phyloP scores from a whole-genome alignment of 352 stramenopile genomes.

The Phytophthora chlamydospora region DNA sequence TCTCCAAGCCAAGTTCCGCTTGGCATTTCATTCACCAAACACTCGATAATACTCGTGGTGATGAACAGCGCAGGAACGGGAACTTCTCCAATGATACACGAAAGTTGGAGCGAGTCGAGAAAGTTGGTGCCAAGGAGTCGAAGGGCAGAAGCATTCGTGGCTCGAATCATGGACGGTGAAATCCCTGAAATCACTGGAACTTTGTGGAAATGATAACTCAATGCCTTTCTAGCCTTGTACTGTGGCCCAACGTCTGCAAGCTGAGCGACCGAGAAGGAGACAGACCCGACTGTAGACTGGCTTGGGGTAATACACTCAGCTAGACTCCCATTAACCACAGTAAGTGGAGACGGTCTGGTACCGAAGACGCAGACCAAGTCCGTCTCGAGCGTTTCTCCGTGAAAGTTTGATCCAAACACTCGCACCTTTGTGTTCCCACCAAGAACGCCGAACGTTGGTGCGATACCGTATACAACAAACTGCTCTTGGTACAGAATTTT shows the following conservation, averaged over 20 bases:
- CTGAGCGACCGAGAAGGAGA: conserved; percentile 32
- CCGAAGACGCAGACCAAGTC: conserved; percentile 50
- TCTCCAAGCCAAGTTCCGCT: conserved; percentile 10
- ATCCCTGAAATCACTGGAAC: conserved; percentile 19
- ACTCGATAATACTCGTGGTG: conserved; percentile 33
- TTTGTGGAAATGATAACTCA: conserved; percentile 31
- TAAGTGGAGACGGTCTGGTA: conserved; percentile 14
- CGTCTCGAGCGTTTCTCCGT: conserved; percentile 8
- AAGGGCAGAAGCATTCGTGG: conserved; percentile 9
- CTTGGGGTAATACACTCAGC: conserved; percentile 34
- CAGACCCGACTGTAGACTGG: conserved; percentile 1
- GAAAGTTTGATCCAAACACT: conserved; percentile 37
- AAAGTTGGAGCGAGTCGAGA: conserved; percentile 43
- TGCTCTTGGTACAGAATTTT: conserved; percentile 50
- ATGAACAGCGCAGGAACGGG: conserved; percentile 36
- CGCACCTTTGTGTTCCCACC: conserved; percentile 47
- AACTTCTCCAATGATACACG: conserved; percentile 38
- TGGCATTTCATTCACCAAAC: conserved; percentile 20
- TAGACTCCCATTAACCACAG: conserved; percentile 26
- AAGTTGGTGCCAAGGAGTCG: conserved; percentile 42
- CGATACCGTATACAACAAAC: conserved; percentile 40
- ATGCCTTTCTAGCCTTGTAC: neutral
- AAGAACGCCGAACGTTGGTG: conserved; percentile 47
- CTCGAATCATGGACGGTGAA: conserved; percentile 25
- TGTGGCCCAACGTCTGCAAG: conserved; percentile 3